Conservation (phyloP, 1,284 basidiomycete species). For the Rhodotorula sp. region DNA sequence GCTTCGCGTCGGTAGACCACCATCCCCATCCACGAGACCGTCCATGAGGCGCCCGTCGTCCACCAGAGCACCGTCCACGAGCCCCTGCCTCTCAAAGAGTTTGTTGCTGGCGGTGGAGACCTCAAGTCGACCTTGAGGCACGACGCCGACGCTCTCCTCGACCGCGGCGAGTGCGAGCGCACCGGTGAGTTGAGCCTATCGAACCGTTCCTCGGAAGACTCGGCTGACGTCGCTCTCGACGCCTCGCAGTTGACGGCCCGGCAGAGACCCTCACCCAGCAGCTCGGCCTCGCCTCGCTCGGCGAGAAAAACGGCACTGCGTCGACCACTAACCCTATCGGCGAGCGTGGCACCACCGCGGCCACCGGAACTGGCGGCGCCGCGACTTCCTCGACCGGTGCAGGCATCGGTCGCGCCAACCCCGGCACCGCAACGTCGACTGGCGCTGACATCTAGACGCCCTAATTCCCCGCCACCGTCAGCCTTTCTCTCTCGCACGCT, state of each 20-base stretch:
- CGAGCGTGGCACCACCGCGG: background rate
- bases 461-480: too few relatives aligned
- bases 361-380: background rate
- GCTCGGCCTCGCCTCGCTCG: constrained; percentile 17
- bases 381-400: background rate
- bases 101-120: constrained; percentile 35
- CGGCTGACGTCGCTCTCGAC: constrained; percentile 12
- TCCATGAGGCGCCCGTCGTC: constrained; percentile 36
- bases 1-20: background rate
- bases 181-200: background rate
- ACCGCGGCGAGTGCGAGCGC: constrained; percentile 13
- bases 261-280: constrained; percentile 25
- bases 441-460: too few relatives aligned
- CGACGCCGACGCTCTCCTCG: constrained; percentile 15
- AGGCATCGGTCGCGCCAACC: background rate
- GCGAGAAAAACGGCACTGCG: constrained; percentile 1
- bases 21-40: constrained; percentile 30
- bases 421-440: background rate
- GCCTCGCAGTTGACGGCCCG: constrained; percentile 32
- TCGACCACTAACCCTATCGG: background rate
- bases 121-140: constrained; percentile 34
- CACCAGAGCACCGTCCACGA: constrained; percentile 35
- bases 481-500: too few relatives aligned
- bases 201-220: too few relatives aligned
- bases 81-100: constrained; percentile 37